These are phyloP conservation scores for Coemansia sp. DNA, from an alignment of 192 early-diverging fungal genomes.

Conservation along the genomic window DNA sequence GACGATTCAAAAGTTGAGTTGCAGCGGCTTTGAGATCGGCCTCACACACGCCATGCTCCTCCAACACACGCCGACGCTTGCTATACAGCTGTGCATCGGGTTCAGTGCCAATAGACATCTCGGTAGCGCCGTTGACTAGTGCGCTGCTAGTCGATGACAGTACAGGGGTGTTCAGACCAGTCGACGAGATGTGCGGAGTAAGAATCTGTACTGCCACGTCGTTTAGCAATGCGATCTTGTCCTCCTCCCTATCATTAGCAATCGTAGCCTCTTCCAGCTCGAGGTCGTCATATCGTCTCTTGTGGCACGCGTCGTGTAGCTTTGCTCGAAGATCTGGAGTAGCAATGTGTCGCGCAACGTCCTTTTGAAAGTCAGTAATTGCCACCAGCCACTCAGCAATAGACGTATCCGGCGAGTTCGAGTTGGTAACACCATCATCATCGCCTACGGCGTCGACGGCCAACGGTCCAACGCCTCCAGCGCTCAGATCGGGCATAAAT, in stretches of 20 bases:
- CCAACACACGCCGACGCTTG: neutral
- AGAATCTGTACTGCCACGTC: slow-evolving; percentile 24
- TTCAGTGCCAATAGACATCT: neutral
- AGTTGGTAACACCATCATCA: neutral
- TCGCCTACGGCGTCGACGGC: neutral
- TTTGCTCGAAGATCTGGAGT: neutral
- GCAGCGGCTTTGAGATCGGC: neutral
- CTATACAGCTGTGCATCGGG: neutral
- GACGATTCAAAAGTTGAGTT: neutral
- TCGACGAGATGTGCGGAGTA: neutral
- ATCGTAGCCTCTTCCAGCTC: neutral
- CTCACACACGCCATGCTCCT: neutral
- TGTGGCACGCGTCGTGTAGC: slow-evolving; percentile 3
- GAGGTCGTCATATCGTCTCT: neutral
- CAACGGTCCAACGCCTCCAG: neutral
- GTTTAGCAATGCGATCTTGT: slow-evolving; percentile 21
- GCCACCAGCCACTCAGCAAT: slow-evolving; percentile 43
- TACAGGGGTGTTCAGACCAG: neutral
- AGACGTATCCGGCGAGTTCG: slow-evolving; percentile 21
- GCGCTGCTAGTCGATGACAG: neutral
- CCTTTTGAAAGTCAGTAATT: slow-evolving; percentile 45
- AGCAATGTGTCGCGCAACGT: slow-evolving; percentile 36
- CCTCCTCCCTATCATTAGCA: neutral
- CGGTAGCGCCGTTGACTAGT: neutral
- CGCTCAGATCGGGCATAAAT: neutral